phyloP scores from a whole-genome alignment of 2,329 filamentous ascomycete species.

The Pyrenophora tritici-repentis region DNA sequence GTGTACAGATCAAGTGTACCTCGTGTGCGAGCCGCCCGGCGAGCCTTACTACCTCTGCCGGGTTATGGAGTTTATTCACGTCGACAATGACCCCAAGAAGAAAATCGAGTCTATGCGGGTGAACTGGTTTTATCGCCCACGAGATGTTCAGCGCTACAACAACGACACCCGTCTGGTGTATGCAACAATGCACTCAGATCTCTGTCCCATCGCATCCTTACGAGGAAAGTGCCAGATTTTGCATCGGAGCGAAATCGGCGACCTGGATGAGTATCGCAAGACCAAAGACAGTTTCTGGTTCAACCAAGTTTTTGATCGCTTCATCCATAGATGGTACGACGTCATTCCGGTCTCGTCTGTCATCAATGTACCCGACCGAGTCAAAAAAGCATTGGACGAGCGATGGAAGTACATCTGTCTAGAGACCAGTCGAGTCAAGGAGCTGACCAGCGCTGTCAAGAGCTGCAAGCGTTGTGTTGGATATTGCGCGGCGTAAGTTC shows the following conservation, averaged over 20 bases:
- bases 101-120: constrained; percentile 87
- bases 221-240: constrained; percentile 91
- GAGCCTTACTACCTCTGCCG: constrained; percentile 97
- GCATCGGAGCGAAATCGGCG: constrained; percentile 83
- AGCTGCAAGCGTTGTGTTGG: constrained; percentile 88
- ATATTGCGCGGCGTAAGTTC: constrained; percentile 85
- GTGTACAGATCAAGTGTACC: constrained; percentile 79
- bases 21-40: constrained; percentile 94
- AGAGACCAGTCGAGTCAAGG: constrained; percentile 90
- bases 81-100: constrained; percentile 68
- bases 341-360: constrained; percentile 90
- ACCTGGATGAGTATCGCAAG: constrained; percentile 83
- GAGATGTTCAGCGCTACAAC: constrained; percentile 91
- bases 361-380: constrained; percentile 92
- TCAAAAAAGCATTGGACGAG: constrained; percentile 94
- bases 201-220: constrained; percentile 87
- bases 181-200: constrained; percentile 98
- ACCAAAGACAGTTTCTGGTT: constrained; percentile 91
- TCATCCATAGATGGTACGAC: constrained; percentile 97
- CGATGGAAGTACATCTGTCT: constrained; percentile 96
- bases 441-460: constrained; percentile 94
- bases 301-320: constrained; percentile 95
- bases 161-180: constrained; percentile 90
- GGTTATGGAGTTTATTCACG: constrained; percentile 96
- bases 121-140: constrained; percentile 98